Conservation (phyloP, 768 basidiomycete genomes). For the Lentinula sp. region DNA sequence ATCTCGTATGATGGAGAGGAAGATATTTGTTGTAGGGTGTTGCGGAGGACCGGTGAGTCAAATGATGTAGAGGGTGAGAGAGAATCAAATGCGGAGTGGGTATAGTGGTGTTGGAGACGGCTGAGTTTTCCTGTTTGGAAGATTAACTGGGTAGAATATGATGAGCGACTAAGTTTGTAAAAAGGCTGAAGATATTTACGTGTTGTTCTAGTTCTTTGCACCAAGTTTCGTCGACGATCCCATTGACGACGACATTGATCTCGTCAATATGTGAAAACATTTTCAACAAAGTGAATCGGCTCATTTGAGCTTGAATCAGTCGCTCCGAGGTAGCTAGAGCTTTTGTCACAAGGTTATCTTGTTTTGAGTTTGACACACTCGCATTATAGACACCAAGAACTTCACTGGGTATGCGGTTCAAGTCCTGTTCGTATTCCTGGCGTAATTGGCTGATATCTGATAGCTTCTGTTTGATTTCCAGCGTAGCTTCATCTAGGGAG, state of each 20-base stretch:
- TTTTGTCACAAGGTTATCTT: slow-evolving; percentile 19
- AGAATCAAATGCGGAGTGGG: slow-evolving; percentile 33
- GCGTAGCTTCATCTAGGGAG: slow-evolving; percentile 20
- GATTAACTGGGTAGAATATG: slow-evolving; percentile 40
- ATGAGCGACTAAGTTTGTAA: neutral
- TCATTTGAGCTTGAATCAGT: slow-evolving; percentile 33
- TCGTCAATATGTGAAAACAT: slow-evolving; percentile 42
- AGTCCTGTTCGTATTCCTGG: slow-evolving; percentile 31
- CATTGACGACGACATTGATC: slow-evolving; percentile 28
- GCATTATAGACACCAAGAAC: slow-evolving; percentile 25
- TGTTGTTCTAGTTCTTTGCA: slow-evolving; percentile 45
- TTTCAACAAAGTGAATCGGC: slow-evolving; percentile 40
- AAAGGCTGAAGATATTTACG: slow-evolving; percentile 22
- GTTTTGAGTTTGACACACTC: neutral
- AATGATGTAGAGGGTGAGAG: slow-evolving; percentile 30
- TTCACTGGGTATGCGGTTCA: slow-evolving; percentile 26
- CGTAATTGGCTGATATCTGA: slow-evolving; percentile 29
- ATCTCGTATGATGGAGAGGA: slow-evolving; percentile 41
- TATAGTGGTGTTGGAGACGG: slow-evolving; percentile 36
- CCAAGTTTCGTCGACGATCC: slow-evolving; percentile 34
- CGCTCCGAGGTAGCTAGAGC: slow-evolving; percentile 31
- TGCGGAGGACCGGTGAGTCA: slow-evolving; percentile 52
- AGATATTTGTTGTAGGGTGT: slow-evolving; percentile 49
- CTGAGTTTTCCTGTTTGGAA: slow-evolving; percentile 59
- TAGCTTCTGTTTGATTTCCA: slow-evolving; percentile 28